These are phyloP conservation scores for Calocybe cyanea DNA, from an alignment of 768 basidiomycete genomes.

Conservation along the genomic window DNA sequence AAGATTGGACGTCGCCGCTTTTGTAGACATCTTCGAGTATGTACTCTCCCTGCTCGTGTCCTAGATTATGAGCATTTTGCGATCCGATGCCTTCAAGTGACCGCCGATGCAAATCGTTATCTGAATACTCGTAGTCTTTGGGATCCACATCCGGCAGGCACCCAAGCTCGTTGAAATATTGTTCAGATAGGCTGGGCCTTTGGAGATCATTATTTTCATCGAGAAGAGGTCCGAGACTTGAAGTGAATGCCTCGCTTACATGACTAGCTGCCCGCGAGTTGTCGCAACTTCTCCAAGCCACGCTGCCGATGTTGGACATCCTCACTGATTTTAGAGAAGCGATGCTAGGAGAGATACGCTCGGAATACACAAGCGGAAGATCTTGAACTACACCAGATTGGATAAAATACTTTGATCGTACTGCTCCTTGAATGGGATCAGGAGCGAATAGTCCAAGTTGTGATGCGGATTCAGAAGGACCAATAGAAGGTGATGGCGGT, in stretches of 20 bases:
- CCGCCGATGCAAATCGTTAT: background rate
- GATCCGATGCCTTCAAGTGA: background rate
- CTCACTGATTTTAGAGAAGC: too few species aligned
- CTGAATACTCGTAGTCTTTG: slow-evolving; percentile 13
- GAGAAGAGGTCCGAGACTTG: too few species aligned
- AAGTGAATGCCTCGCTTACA: too few species aligned
- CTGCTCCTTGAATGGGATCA: background rate
- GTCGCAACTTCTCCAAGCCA: too few species aligned
- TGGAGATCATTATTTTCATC: too few species aligned
- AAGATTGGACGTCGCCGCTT: background rate
- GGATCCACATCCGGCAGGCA: slow-evolving; percentile 8
- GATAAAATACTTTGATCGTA: slow-evolving; percentile 11
- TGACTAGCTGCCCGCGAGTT: too few species aligned
- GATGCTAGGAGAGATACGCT: too few species aligned
- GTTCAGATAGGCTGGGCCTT: too few species aligned
- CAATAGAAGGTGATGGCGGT: slow-evolving; percentile 18
- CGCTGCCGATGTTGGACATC: too few species aligned
- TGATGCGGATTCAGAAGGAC: slow-evolving; percentile 56
- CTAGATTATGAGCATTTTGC: background rate
- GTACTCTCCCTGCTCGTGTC: background rate
- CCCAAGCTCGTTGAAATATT: background rate
- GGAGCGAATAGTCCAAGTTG: slow-evolving; percentile 22
- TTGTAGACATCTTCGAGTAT: background rate
- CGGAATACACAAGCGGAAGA: background rate
- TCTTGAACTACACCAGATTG: too few species aligned